Base-by-base conservation (phyloP, 1,284 basidiomycete species). In the Abortiporus biennis region DNA sequence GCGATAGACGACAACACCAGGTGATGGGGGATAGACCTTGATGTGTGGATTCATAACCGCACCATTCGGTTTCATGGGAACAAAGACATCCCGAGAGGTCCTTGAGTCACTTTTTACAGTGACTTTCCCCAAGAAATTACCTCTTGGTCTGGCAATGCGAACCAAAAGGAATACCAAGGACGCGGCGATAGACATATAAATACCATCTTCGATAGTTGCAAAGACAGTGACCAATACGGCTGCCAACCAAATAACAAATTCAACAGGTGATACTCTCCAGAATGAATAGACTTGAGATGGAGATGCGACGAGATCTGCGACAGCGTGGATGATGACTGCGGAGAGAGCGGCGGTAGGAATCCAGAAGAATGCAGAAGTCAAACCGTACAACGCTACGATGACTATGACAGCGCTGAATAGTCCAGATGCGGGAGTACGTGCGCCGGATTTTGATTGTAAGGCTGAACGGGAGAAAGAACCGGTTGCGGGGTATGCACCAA, bases 381-480 rank as follows among this genome's bases (percentile, higher is more conserved):
- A 76, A 30, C 91, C 94, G 61, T 97, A 98, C 23, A 98, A 69
- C 1, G 94, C 92, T 49, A 97, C 83, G 43, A 98, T 75, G 49
- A 98, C 93, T 34, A 93, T 81, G 36, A 95, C 62, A 40, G 87
- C 87, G 15, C 90, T 90, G 54, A 90, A 66, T 52, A 94, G 76
- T 52, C 95, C 95, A 5, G 89, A 92, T 6, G 85, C 70, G 5
- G 94, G 95, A 4, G 93, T 96, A 49, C 93, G 83, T n/a, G 96
- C 94, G 45, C 94, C 95, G 0, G 90, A 93, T 67, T 95, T 96
- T 41, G 89, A 84, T 67, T 97, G 92, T 64, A 98, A 74, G 2
- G 94, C 94, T 6, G 92, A 90, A 33, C 95, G 90, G 36, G 92
- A 96, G 75, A 98, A 98, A 0, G 93, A 97, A 9, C 95, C 95